These are phyloP conservation scores for Macaranga tanarius DNA, from an alignment of 441 rosid species.

Conservation along the genomic window DNA sequence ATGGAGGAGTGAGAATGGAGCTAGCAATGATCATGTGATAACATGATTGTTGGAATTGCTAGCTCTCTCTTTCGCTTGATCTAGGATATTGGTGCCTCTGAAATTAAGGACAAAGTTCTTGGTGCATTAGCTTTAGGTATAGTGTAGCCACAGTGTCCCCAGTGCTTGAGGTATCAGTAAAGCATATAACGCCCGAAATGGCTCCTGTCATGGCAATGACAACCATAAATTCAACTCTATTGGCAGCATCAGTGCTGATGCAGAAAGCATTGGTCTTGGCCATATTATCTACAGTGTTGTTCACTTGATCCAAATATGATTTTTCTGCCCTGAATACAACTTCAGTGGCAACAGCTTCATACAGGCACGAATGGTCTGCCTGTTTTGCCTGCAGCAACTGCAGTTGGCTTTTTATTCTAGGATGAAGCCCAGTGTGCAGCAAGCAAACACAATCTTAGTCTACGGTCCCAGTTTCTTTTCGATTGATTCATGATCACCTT, in stretches of 20 bases:
- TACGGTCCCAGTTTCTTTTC: not conserved
- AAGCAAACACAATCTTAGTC: not conserved
- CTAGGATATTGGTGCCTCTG: not conserved
- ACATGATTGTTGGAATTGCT: not conserved
- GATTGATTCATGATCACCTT: not conserved
- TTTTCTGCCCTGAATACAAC: not conserved
- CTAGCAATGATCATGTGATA: not conserved
- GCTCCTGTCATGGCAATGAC: not conserved
- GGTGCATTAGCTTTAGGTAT: not conserved
- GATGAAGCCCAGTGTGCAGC: not conserved
- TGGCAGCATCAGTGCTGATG: not conserved
- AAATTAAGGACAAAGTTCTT: not conserved
- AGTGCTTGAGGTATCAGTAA: not conserved
- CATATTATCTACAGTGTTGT: not conserved
- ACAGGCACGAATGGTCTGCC: not conserved
- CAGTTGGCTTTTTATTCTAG: not conserved
- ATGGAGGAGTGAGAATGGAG: not conserved
- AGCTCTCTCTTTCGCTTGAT: constrained; percentile 1
- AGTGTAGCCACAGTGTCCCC: not conserved
- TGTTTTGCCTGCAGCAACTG: not conserved
- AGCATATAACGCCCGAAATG: not conserved
- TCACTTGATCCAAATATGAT: not conserved
- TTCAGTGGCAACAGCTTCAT: not conserved
- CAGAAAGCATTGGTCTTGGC: not conserved
- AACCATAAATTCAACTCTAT: not conserved